phyloP scores from a whole-genome alignment of 2,329 filamentous ascomycete genomes.

The Gnomoniopsis smithogilvyi region DNA sequence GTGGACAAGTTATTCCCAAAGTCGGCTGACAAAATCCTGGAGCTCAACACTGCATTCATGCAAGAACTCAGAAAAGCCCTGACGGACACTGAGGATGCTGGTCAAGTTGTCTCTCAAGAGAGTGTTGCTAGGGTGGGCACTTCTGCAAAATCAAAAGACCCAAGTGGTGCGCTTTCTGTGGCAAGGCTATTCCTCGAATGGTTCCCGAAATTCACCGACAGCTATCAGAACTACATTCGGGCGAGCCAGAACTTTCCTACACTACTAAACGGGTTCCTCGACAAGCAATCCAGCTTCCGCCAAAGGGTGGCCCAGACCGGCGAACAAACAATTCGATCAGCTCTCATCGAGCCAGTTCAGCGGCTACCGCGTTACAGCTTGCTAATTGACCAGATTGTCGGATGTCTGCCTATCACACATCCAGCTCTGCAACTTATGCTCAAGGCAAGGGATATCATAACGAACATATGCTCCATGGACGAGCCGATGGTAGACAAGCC shows the following conservation, averaged over 20 bases:
- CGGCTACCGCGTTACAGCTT: slow-evolving; percentile 90
- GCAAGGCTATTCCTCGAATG: slow-evolving; percentile 81
- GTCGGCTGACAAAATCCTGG: slow-evolving; percentile 75
- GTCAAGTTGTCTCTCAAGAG: slow-evolving; percentile 62
- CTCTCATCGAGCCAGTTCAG: slow-evolving; percentile 95
- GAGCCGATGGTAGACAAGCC: slow-evolving; percentile 66
- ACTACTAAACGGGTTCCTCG: slow-evolving; percentile 74
- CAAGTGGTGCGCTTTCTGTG: slow-evolving; percentile 74
- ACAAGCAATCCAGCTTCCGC: slow-evolving; percentile 78
- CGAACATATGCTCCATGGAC: slow-evolving; percentile 94
- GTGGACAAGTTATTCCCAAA: slow-evolving; percentile 76
- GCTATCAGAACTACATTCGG: slow-evolving; percentile 90
- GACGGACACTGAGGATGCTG: slow-evolving; percentile 78
- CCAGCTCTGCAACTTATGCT: slow-evolving; percentile 80
- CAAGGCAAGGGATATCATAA: slow-evolving; percentile 88
- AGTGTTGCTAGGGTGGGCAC: slow-evolving; percentile 39
- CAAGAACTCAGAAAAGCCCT: slow-evolving; percentile 72
- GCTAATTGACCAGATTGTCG: slow-evolving; percentile 92
- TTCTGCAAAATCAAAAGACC: slow-evolving; percentile 57
- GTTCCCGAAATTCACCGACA: slow-evolving; percentile 89
- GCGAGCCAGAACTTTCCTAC: slow-evolving; percentile 85
- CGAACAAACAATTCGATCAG: slow-evolving; percentile 85
- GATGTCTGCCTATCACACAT: slow-evolving; percentile 80
- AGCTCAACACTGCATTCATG: slow-evolving; percentile 79
- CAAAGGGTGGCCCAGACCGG: slow-evolving; percentile 77